Evolutionary conservation across 208 protist species (phyloP), one percentile per base, ranked within the genome.

Genomic region (Crithidia acanthocephali): DNA sequence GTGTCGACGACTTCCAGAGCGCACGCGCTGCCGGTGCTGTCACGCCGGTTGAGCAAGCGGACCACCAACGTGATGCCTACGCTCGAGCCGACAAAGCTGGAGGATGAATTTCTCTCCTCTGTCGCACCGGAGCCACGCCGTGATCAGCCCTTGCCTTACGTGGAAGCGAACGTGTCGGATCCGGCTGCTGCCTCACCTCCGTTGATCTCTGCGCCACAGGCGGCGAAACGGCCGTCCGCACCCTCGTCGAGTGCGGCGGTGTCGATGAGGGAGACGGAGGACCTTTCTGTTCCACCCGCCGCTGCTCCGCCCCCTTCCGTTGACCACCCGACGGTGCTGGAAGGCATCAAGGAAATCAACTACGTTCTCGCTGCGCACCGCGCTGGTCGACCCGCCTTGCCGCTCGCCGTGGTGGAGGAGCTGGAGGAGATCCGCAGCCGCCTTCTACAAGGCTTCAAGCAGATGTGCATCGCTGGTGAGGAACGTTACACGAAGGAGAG

Each of bases 321-420:
- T 1, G 67, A 67, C 53, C 44, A 66, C 18, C 66, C 48, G 16
- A 65, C 74, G 6, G 53, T 74, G 58, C 48, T 74, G 52, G 72
- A 83, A 20, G 76, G 76, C 16, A 45, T 86, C 16, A 52, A 55
- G 23, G 72, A 84, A 32, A 86, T 89, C 72, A 74, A 84, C 35
- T 68, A 73, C 37, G 56, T 88, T 30, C 58, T 88, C 42, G 68
- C 66, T 3, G 67, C 71, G 0, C 77, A 82, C 51, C 64, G 62
- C n/a, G 53, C 37, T 0, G 67, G 72, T 16, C 66, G 28, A 8
- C 71, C 77, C 8, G 11, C 55, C 23, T 44, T 82, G 45, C 77
- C 77, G 22, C 59, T 68, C 5, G 7, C 55, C 23, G 67, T 78
- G 16, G 78, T 83, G 16, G 72, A 79, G 35, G 83, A 88, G 53